These are phyloP conservation scores for Endotrypanum monterogeii DNA, from an alignment of 208 protist genomes.

Conservation along the genomic window DNA sequence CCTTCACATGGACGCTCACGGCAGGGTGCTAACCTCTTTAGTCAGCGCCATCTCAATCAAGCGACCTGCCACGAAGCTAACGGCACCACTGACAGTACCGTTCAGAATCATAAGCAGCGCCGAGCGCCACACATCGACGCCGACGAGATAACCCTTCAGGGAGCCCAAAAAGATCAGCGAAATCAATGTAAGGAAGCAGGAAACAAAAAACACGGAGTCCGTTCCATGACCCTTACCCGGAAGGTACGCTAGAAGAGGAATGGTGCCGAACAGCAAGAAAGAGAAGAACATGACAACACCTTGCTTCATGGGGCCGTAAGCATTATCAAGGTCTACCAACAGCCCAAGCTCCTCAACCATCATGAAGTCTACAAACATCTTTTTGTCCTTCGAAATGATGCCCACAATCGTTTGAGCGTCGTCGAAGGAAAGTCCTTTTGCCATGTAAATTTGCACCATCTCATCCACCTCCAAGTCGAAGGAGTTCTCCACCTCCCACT, in stretches of 20 bases:
- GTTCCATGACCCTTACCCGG: conserved; percentile 67
- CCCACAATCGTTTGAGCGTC: conserved; percentile 91
- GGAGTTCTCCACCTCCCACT: conserved; percentile 95
- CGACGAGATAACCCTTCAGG: conserved; percentile 85
- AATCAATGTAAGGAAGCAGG: conserved; percentile 73
- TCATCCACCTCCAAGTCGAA: conserved; percentile 93
- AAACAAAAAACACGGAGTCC: conserved; percentile 78
- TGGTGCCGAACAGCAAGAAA: conserved; percentile 92
- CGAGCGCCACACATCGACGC: conserved; percentile 61
- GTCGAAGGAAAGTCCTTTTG: conserved; percentile 89
- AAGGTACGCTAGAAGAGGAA: conserved; percentile 91
- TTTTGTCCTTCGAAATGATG: conserved; percentile 93
- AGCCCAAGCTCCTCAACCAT: conserved; percentile 95
- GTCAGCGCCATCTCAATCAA: conserved; percentile 63
- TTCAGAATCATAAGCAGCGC: conserved; percentile 88
- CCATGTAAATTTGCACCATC: conserved; percentile 95
- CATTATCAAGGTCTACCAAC: conserved; percentile 79
- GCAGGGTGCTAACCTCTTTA: conserved; percentile 21
- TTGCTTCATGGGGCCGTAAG: conserved; percentile 77
- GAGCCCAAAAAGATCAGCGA: conserved; percentile 85
- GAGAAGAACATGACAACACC: conserved; percentile 94
- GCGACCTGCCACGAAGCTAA: conserved; percentile 83
- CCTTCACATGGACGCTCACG: background rate
- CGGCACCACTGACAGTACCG: conserved; percentile 75
- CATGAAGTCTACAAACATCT: conserved; percentile 96